These are phyloP conservation scores for Saccharum hybrid DNA, from an alignment of 202 grass and related monocot species.

Conservation along the genomic window DNA sequence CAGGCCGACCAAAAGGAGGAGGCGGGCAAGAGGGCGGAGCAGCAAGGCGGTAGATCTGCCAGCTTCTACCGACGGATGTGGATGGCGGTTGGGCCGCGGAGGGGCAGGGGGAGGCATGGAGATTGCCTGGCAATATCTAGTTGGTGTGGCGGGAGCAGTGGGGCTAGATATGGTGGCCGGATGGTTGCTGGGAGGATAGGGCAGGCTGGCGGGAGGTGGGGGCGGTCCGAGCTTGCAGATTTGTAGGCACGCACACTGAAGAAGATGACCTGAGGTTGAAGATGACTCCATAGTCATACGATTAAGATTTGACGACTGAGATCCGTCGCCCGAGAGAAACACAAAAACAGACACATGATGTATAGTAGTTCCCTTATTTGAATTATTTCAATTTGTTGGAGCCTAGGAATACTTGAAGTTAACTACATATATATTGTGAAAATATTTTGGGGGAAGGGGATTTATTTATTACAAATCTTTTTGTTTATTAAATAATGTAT, in stretches of 20 bases:
- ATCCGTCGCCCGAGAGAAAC: not conserved
- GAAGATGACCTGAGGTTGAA: not conserved
- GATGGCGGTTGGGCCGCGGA: not conserved
- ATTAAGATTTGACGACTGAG: not conserved
- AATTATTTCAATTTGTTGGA: not conserved
- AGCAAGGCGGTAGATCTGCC: not conserved
- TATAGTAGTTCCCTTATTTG: not conserved
- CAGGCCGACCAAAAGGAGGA: not conserved
- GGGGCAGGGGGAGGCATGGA: not conserved
- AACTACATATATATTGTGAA: not conserved
- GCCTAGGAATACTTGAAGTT: not conserved
- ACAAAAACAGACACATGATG: not conserved
- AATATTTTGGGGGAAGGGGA: not conserved
- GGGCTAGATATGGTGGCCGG: not conserved
- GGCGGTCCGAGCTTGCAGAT: not conserved
- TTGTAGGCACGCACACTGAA: not conserved
- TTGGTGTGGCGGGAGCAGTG: not conserved
- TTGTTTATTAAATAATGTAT: not conserved
- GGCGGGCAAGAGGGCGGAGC: not conserved
- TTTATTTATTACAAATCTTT: not conserved
- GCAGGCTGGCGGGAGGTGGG: not conserved
- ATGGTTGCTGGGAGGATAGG: not conserved
- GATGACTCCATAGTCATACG: not conserved
- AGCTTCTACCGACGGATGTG: not conserved
- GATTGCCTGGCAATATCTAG: fast-evolving